A percentile compares a stretch with the other conserved stretches of the same genome.
phyloP scores from a whole-genome alignment of 352 stramenopile genomes.

The Peronospora destructor region DNA sequence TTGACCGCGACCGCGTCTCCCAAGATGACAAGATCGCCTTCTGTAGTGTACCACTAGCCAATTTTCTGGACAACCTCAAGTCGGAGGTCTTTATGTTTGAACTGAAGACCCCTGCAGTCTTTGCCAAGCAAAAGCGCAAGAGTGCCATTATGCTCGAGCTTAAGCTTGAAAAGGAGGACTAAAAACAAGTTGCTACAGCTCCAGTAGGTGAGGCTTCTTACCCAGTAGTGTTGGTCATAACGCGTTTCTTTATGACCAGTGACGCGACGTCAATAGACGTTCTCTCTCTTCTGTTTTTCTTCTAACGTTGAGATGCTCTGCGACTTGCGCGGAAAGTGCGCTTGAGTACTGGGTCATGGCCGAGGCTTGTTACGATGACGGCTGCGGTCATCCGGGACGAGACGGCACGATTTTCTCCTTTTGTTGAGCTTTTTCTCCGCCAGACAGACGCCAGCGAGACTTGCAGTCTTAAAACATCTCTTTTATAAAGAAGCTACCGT shows the following conservation, averaged over 20 bases:
- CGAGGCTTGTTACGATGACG: slow-evolving; percentile 24
- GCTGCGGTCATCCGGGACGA: slow-evolving; percentile 17
- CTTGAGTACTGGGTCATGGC: slow-evolving; percentile 2
- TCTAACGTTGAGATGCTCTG: slow-evolving; percentile 7
- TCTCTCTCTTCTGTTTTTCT: background rate
- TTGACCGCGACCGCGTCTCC: slow-evolving; percentile 68
- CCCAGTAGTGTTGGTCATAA: too few relatives aligned
- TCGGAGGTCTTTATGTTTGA: slow-evolving; percentile 61
- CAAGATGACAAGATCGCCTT: slow-evolving; percentile 76
- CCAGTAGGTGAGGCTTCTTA: too few relatives aligned
- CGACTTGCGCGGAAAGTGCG: slow-evolving; percentile 26
- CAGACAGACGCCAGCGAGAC: slow-evolving; percentile 16
- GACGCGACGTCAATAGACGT: slow-evolving; percentile 4
- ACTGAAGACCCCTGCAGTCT: slow-evolving; percentile 40
- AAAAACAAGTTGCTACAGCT: slow-evolving; percentile 1
- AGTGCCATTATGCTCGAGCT: slow-evolving; percentile 71
- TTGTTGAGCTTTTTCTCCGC: slow-evolving; percentile 8
- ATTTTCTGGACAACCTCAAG: slow-evolving; percentile 36
- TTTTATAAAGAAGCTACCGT: slow-evolving; percentile 1
- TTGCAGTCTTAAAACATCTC: slow-evolving; percentile 23
- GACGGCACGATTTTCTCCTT: slow-evolving; percentile 17
- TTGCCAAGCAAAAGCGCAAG: slow-evolving; percentile 61
- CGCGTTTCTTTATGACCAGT: background rate
- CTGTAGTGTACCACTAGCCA: slow-evolving; percentile 41
- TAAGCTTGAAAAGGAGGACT: slow-evolving; percentile 53